phyloP scores from a whole-genome alignment of 2,329 filamentous ascomycete genomes.

The Colletotrichum falcatum region DNA sequence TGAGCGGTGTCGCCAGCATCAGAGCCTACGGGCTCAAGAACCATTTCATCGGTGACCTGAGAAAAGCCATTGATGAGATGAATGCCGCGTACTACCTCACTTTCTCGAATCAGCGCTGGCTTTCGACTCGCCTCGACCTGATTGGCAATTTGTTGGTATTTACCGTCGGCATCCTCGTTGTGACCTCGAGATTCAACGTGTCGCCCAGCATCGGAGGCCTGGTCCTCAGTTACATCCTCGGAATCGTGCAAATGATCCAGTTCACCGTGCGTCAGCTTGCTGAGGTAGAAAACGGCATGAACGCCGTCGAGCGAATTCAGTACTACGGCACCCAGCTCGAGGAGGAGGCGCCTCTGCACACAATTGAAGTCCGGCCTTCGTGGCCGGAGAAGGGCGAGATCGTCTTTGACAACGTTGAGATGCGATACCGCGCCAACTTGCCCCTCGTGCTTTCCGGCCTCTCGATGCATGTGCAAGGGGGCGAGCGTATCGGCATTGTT shows the following conservation, averaged over 20 bases:
- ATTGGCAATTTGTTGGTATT: conserved; percentile 90
- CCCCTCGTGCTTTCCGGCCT: conserved; percentile 80
- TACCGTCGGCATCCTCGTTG: conserved; percentile 87
- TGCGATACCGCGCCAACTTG: conserved; percentile 80
- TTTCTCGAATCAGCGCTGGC: conserved; percentile 95
- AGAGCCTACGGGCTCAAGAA: conserved; percentile 87
- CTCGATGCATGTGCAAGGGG: conserved; percentile 77
- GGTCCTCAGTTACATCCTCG: conserved; percentile 91
- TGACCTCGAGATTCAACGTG: conserved; percentile 89
- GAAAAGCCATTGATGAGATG: conserved; percentile 87
- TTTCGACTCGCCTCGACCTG: conserved; percentile 84
- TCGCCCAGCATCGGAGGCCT: conserved; percentile 87
- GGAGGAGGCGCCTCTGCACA: conserved; percentile 87
- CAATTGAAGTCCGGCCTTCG: conserved; percentile 74
- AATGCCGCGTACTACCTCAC: conserved; percentile 94
- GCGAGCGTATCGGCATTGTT: conserved; percentile 85
- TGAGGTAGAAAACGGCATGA: conserved; percentile 98
- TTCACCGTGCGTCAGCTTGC: conserved; percentile 94
- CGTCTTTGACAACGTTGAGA: conserved; percentile 78
- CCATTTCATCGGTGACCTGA: conserved; percentile 78
- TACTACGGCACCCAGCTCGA: conserved; percentile 91
- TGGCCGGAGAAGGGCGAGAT: conserved; percentile 94
- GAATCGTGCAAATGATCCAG: conserved; percentile 95
- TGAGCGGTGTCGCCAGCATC: conserved; percentile 86
- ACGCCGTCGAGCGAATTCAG: conserved; percentile 89